Percentiles rank a stretch among this genome's conserved stretches.
phyloP scores from a whole-genome alignment of 768 basidiomycete genomes.

The Russula olivacea region DNA sequence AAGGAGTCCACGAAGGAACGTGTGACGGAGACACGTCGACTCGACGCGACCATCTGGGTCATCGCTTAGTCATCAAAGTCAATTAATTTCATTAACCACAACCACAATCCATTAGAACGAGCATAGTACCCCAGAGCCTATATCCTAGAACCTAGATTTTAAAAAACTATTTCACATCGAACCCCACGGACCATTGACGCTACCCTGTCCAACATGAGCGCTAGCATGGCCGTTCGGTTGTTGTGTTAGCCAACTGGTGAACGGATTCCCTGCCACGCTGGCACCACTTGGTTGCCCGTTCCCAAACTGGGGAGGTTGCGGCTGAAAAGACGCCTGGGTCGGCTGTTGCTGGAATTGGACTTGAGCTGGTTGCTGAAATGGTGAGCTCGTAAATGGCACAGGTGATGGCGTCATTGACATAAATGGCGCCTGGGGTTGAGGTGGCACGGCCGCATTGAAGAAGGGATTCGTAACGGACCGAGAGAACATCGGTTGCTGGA shows the following conservation, averaged over 20 bases:
- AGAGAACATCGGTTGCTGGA: constrained; percentile 19
- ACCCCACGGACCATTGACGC: constrained; percentile 14
- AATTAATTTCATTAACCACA: neutral
- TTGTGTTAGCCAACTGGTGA: constrained; percentile 29
- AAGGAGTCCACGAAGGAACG: neutral
- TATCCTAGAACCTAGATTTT: neutral
- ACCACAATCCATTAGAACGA: neutral
- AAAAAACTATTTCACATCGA: constrained; percentile 3
- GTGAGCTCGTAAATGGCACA: constrained; percentile 17
- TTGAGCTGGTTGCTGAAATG: constrained; percentile 27
- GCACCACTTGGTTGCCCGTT: constrained; percentile 14
- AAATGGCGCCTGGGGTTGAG: constrained; percentile 27
- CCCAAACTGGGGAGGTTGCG: constrained; percentile 14
- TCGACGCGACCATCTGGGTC: too few species aligned
- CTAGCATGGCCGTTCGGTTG: constrained; percentile 19
- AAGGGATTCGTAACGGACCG: constrained; percentile 12
- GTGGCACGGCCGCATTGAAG: constrained; percentile 31
- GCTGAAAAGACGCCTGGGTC: constrained; percentile 2
- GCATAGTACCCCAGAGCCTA: neutral
- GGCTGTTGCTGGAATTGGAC: constrained; percentile 15
- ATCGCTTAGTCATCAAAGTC: constrained; percentile 12
- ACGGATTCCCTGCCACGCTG: constrained; percentile 21
- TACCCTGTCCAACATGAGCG: constrained; percentile 19
- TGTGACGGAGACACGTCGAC: neutral
- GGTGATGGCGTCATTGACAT: constrained; percentile 19